Evolutionary conservation across 805 yeast species (phyloP).

Genomic region (Vanderwaltozyma polyspora): DNA sequence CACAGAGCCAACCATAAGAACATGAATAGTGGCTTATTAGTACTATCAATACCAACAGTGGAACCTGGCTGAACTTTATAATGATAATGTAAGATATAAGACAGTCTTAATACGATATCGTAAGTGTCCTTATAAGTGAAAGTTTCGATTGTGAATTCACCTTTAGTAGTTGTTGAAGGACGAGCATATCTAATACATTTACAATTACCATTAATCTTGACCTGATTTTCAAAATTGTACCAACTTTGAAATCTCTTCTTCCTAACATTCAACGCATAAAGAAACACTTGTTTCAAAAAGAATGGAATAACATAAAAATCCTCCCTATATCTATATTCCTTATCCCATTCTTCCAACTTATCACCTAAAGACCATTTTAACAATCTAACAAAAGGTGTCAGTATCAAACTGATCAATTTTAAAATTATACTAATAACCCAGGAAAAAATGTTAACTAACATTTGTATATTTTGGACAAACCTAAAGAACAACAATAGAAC

Average conservation of each 20-base stretch:
- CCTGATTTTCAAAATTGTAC: slow-evolving; percentile 57
- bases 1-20: slow-evolving; percentile 77
- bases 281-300: slow-evolving; percentile 31
- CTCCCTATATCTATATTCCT: slow-evolving; percentile 31
- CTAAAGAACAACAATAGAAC: neutral
- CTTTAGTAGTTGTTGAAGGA: slow-evolving; percentile 35
- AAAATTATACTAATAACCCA: neutral
- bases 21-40: slow-evolving; percentile 74
- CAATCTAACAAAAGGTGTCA: slow-evolving; percentile 7
- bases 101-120: slow-evolving; percentile 52
- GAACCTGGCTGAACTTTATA: slow-evolving; percentile 58
- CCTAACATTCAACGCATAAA: slow-evolving; percentile 26
- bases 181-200: slow-evolving; percentile 51
- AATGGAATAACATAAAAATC: slow-evolving; percentile 43
- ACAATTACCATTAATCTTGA: slow-evolving; percentile 35
- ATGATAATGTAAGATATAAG: slow-evolving; percentile 50
- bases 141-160: slow-evolving; percentile 47
- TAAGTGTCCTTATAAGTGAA: slow-evolving; percentile 63
- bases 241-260: slow-evolving; percentile 42
- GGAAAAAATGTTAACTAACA: neutral
- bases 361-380: slow-evolving; percentile 7
- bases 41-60: slow-evolving; percentile 61
- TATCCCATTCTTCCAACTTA: slow-evolving; percentile 15
- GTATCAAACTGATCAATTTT: slow-evolving; percentile 1
- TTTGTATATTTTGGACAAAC: neutral